Base-by-base conservation (phyloP, 768 basidiomycete genomes). In the Vararia minispora region DNA sequence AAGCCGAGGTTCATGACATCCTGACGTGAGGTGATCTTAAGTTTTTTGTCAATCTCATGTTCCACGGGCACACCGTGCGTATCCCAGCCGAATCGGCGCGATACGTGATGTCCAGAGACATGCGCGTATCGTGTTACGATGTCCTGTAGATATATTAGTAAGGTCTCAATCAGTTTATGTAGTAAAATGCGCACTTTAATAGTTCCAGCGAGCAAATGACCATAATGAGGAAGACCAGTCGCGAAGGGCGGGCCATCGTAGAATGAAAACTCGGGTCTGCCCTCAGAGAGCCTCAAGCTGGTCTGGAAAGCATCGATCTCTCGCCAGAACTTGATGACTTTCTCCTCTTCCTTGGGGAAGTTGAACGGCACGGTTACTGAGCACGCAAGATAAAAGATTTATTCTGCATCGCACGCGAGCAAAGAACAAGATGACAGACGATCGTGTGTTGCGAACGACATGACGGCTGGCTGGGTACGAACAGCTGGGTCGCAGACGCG, bases 231-330 rank as follows among this genome's bases (percentile, higher is more conserved):
- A 50, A 92, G 65, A 30, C 95, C 95, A 2, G 94, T 98, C 0
- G 94, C 94, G 52, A 97, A 98, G 0, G 94, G 94, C 2, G 91
- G 91, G 4, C 92, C 92, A 58, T 97, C 95, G 62, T 90, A 98
- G 67, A 99, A 99, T 17, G 90, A 77, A 58, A 69, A 99, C 53
- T 86, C 79, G 13, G 91, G 90, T 27, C 79, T 71, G 3, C 91
- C 91, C 55, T 94, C 82, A 0, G 88, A 89, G 32, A 92, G 77
- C 63, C 89, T 90, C 50, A 97, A 61, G 49, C 85, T 88, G 6
- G 92, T 97, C 55, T 82, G 76, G 63, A 99, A 99, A 44, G 95
- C 95, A 65, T 98, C 89, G 57, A 99, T 99, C 57, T 92, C 90
- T 49, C 74, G 69, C 94, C 94, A 98, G 63, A 76, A 97, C 36